Percentiles rank a stretch among this genome's conserved stretches.
Conservation (phyloP, 306 rosid genomes). For the Lathyrus sativus region DNA sequence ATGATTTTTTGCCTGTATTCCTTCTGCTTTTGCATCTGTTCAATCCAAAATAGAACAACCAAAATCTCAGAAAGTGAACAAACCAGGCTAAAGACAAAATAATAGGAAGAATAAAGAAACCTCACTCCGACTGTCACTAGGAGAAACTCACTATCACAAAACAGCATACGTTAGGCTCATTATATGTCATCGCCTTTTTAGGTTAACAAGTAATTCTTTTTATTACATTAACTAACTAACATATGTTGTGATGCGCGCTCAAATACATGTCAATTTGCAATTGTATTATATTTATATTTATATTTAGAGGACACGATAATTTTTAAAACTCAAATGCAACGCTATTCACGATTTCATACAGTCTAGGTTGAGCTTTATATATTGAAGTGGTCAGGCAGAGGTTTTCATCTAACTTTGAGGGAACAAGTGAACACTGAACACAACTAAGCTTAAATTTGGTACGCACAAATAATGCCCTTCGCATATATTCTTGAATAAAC, state of each 20-base stretch:
- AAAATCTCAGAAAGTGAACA: conserved; percentile 19
- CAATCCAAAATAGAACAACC: conserved; percentile 35
- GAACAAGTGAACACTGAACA: neutral
- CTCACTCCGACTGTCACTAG: neutral
- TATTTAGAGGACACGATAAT: neutral
- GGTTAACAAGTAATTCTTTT: conserved; percentile 10
- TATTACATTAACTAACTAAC: conserved; percentile 10
- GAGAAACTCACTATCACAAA: neutral
- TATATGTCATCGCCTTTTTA: neutral
- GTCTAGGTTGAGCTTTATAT: conserved; percentile 1
- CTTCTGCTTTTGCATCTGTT: conserved; percentile 76
- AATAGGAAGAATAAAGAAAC: conserved; percentile 16
- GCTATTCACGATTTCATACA: neutral
- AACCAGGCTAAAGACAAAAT: conserved; percentile 25
- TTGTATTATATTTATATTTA: neutral
- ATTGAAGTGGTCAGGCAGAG: neutral
- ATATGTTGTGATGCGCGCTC: neutral
- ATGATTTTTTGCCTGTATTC: conserved; percentile 77
- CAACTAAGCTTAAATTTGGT: conserved; percentile 1
- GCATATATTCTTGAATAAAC: neutral
- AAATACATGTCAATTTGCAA: neutral
- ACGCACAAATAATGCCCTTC: conserved; percentile 3
- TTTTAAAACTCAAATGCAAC: neutral
- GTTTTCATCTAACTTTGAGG: neutral
- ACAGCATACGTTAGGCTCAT: neutral